Conservation (phyloP, 768 basidiomycete genomes). For the Suillus clintonianus region DNA sequence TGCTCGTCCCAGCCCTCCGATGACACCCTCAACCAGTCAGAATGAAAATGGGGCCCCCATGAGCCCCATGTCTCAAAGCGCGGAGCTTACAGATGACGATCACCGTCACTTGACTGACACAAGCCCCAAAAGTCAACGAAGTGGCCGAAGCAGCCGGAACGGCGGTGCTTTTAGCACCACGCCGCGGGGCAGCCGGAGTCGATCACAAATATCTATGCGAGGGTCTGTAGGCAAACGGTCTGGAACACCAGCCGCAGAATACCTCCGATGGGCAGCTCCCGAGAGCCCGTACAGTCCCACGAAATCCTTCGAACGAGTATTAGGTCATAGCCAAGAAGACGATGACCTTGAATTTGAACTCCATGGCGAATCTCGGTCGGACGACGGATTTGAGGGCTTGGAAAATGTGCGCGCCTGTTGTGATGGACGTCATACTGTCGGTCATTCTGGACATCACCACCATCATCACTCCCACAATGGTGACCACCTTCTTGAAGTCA, state of each 20-base stretch:
- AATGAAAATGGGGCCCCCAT: conserved; percentile 37
- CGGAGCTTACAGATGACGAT: conserved; percentile 53
- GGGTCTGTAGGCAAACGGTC: conserved; percentile 82
- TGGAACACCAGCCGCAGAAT: conserved; percentile 91
- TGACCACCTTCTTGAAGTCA: conserved; percentile 56
- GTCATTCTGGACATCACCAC: conserved; percentile 59
- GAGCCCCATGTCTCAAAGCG: conserved; percentile 49
- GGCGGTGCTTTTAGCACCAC: conserved; percentile 75
- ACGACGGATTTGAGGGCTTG: conserved; percentile 85
- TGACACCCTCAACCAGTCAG: conserved; percentile 26
- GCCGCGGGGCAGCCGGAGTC: conserved; percentile 74
- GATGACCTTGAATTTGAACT: conserved; percentile 83
- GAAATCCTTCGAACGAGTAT: conserved; percentile 64
- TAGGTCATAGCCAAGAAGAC: conserved; percentile 41
- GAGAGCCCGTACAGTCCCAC: conserved; percentile 80
- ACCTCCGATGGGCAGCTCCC: conserved; percentile 75
- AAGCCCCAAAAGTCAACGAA: conserved; percentile 77
- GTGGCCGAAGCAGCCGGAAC: conserved; percentile 56
- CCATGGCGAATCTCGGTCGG: conserved; percentile 69
- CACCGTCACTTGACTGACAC: conserved; percentile 48
- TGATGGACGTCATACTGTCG: conserved; percentile 85
- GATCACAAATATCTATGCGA: conserved; percentile 71
- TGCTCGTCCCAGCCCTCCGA: conserved; percentile 58
- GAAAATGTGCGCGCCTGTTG: conserved; percentile 96
- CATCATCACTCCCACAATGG: conserved; percentile 51